Conservation (phyloP, 176 grass and related monocot species). For the Phyllostachys edulis region DNA sequence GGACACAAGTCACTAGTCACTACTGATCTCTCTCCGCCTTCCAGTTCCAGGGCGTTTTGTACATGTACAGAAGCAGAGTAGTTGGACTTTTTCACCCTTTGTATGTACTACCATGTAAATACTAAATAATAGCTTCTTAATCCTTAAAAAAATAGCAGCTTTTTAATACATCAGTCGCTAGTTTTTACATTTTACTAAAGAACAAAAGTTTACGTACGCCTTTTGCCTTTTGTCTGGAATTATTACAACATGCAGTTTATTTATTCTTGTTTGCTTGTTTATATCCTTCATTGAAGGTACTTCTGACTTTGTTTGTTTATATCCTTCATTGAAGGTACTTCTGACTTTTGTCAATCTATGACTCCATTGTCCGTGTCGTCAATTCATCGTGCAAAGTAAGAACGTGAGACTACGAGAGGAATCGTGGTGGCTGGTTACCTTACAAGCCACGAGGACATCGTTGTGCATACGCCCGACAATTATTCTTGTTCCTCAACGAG, state of each 20-base stretch:
- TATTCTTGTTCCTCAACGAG: not conserved
- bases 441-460: not conserved
- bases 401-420: not conserved
- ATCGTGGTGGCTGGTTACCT: not conserved
- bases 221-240: not conserved
- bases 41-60: not conserved
- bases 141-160: not conserved
- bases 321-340: not conserved
- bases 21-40: not conserved
- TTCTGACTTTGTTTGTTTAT: not conserved
- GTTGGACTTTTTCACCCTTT: not conserved
- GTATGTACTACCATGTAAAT: not conserved
- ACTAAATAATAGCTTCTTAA: not conserved
- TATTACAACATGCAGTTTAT: not conserved
- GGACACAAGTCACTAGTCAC: not conserved
- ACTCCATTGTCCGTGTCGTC: not conserved
- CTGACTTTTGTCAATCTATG: not conserved
- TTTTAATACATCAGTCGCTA: not conserved
- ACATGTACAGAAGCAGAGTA: slow-evolving; percentile 20
- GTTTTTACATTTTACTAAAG: not conserved
- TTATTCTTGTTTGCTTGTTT: not conserved
- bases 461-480: slow-evolving; percentile 6
- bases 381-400: not conserved
- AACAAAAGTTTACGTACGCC: not conserved
- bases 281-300: not conserved